Evolutionary conservation across 306 rosid species (phyloP), one percentile per base, ranked within the genome.

Genomic region (Dryas alaskensis): DNA sequence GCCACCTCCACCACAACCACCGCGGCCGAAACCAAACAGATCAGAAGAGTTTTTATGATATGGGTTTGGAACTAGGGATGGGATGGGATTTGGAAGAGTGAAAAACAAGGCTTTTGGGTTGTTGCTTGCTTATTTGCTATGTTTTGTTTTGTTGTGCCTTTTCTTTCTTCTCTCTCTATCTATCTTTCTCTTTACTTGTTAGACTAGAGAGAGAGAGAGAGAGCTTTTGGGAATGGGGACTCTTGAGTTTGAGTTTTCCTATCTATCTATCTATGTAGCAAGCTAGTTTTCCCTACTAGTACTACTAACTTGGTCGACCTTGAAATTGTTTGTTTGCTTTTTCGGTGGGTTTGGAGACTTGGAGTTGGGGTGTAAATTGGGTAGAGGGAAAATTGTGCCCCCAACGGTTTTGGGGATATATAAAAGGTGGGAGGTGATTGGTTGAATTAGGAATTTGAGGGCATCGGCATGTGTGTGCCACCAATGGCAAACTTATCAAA

Each of bases 61-160:
- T 49, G 65, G 66, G 54, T 83, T 83, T 81, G 84, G 85, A 59
- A 22, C 25, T 60, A 37, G 80, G 71, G 79, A 73, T 59, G 75
- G 81, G 52, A 70, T 40, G 39, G 25, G 59, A 54, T 58, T 22
- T 52, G 51, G 40, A 79, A 71, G 90, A 82, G 89, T 83, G 87
- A 86, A 80, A 83, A 78, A 72, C 87, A 88, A 90, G 89, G 87
- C 80, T 70, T 82, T 76, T 37, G 65, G 45, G 6, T 40, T 57
- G 49, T 65, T 45, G 52, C 31, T 71, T 77, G 78, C 82, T 83
- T 82, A 59, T 81, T 82, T 78, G 85, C 80, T 37, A 14, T 80
- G 71, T 81, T 83, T 84, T 79, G 84, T 81, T 85, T 76, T 79
- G 52, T 72, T 74, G 69, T 62, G 79, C 65, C 73, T 79, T 51